These are phyloP conservation scores for Mycena rosella DNA, from an alignment of 768 basidiomycete species.

Conservation along the genomic window DNA sequence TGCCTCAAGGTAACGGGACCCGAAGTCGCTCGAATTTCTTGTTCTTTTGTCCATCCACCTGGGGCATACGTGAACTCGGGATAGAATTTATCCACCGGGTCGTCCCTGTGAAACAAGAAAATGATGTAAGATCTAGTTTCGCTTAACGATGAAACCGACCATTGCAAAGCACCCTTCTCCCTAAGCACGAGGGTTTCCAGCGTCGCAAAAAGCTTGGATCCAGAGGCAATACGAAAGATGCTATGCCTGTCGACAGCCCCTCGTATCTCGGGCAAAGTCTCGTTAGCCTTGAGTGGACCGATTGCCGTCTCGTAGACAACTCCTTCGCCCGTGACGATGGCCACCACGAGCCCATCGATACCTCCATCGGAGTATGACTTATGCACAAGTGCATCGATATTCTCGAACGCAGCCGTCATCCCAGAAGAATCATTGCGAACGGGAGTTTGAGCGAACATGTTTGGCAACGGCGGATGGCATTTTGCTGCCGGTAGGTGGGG, in stretches of 20 bases:
- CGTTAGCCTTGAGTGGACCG: conserved; percentile 43
- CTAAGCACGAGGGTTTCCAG: conserved; percentile 42
- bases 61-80: conserved; percentile 38
- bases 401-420: conserved; percentile 9
- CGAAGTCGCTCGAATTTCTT: not conserved
- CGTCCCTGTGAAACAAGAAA: conserved; percentile 38
- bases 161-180: conserved; percentile 40
- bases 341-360: conserved; percentile 44
- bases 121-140: not conserved
- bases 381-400: conserved; percentile 23
- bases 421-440: conserved; percentile 15
- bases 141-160: conserved; percentile 25
- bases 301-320: conserved; percentile 37
- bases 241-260: conserved; percentile 30
- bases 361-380: conserved; percentile 26
- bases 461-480: conserved; percentile 31
- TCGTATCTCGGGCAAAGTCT: conserved; percentile 26
- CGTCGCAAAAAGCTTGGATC: conserved; percentile 43
- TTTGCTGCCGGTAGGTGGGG: not conserved
- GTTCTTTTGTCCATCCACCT: conserved; percentile 17
- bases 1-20: conserved; percentile 41
- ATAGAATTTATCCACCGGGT: conserved; percentile 41
- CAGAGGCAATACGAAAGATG: conserved; percentile 42
- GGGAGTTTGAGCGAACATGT: conserved; percentile 24
- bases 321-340: conserved; percentile 42